Conservation (phyloP, 2,329 filamentous ascomycete species). For the Ceratocystis albifundus region DNA sequence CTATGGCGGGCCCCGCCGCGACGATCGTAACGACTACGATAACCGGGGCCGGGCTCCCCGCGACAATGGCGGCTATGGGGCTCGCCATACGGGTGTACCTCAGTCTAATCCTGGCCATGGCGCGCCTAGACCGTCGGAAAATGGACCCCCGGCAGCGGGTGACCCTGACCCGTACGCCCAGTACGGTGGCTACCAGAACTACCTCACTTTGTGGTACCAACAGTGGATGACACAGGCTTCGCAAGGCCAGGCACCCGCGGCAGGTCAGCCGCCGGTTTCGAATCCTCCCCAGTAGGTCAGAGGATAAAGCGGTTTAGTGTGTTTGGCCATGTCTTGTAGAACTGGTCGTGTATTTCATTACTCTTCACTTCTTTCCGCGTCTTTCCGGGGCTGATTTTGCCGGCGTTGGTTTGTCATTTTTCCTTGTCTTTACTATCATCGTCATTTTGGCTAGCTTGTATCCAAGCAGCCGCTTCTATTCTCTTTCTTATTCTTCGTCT, state of each 20-base stretch:
- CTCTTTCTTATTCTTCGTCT: not conserved
- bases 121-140: constrained; percentile 33
- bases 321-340: not conserved
- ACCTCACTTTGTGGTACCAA: constrained; percentile 70
- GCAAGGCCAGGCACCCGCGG: constrained; percentile 31
- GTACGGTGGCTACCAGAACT: constrained; percentile 74
- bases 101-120: constrained; percentile 28
- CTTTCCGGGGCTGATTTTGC: constrained; percentile 12
- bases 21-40: constrained; percentile 19
- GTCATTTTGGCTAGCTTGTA: not conserved
- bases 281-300: constrained; percentile 23
- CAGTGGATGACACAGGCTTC: constrained; percentile 41
- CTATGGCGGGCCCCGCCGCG: constrained; percentile 17
- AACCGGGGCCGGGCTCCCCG: constrained; percentile 11
- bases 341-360: constrained; percentile 12
- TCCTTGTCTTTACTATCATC: not conserved
- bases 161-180: constrained; percentile 61
- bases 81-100: constrained; percentile 27
- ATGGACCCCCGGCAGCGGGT: constrained; percentile 28
- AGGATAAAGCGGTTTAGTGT: not conserved
- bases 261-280: constrained; percentile 19
- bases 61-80: constrained; percentile 21
- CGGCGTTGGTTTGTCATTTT: constrained; percentile 1
- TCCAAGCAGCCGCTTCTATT: not conserved
- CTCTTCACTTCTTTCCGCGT: constrained; percentile 15